Conservation (phyloP, 164 flowering plant genomes). For the Tetrastigma voinierianum region DNA sequence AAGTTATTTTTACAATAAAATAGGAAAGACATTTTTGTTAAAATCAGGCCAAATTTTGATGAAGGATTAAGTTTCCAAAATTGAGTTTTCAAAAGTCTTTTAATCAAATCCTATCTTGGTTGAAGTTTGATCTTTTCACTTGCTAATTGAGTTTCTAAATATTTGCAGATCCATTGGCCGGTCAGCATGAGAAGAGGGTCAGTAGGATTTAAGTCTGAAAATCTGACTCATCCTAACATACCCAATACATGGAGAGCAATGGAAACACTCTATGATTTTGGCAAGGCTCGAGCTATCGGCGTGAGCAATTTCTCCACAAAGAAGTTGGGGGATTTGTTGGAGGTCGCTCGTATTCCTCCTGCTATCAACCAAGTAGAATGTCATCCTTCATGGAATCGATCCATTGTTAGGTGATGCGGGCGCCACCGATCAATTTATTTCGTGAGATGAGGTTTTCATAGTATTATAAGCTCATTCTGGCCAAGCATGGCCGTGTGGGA, state of each 20-base stretch:
- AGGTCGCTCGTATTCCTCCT: conserved; percentile 76
- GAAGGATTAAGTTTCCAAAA: too few species aligned
- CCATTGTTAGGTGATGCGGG: too few species aligned
- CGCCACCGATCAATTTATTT: too few species aligned
- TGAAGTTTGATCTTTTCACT: too few species aligned
- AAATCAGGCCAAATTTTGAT: too few species aligned
- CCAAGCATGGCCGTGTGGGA: too few species aligned
- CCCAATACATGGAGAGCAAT: conserved; percentile 86
- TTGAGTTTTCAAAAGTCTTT: too few species aligned
- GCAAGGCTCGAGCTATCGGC: conserved; percentile 85
- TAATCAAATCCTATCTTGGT: too few species aligned
- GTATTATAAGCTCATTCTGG: too few species aligned
- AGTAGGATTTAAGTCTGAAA: conserved; percentile 50
- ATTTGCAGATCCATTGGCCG: conserved; percentile 87
- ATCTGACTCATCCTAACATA: conserved; percentile 48
- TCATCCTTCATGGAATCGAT: conserved; percentile 77
- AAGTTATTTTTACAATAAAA: too few species aligned
- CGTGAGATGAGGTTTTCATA: too few species aligned
- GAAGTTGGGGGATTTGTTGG: conserved; percentile 65
- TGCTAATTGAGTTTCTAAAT: neutral
- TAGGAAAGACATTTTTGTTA: too few species aligned
- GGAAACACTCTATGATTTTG: conserved; percentile 82
- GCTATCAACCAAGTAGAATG: conserved; percentile 94
- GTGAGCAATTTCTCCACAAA: conserved; percentile 92
- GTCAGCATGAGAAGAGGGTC: conserved; percentile 55